Base-by-base conservation (phyloP, 2,329 filamentous ascomycete species). In the Aspergillus pseudoviridinutans region DNA sequence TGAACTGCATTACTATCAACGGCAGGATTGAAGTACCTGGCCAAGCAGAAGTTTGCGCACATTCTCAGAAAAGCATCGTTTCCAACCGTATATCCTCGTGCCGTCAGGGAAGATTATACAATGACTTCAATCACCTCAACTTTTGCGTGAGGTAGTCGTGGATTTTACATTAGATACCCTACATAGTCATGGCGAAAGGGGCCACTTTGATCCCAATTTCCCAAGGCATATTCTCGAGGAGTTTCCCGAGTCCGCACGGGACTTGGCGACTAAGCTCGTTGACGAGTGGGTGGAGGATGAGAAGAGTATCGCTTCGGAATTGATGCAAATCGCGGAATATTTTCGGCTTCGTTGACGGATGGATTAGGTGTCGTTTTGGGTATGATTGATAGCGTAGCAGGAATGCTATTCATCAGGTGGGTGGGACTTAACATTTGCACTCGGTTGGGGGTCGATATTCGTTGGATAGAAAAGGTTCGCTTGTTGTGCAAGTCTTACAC, bases 161-260 rank as follows among this genome's bases (percentile, higher is more conserved):
- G 14, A 47, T 24, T 47, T 27, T 20, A 25, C 44, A 3, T 20
- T 47, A 22, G 44, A 47, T 20, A 10, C 20, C 22, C 12, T 47
- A 6, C 20, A 24, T 14, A 25, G 44, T 24, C 20, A 47, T 12
- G 22, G 20, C 27, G 64, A 56, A 14, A 51, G 50, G 46, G 65
- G 66, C 14, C 29, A 38, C 50, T 35, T 38, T 1, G 69, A 68
- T 17, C 65, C 60, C 8, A 72, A 58, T 50, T 71, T 68, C 10
- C 58, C 60, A 1, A 68, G 70, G 22, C 44, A 47, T 47, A 47
- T 47, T 24, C 44, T 47, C 2, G 44, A 47, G 24, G 44, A 47
- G 10, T 1, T 47, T 7, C 44, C 22, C 1, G 44, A 47, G 44
- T 47, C 27, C 2, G 14, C 68, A 65, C 22, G 77, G 64, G 51